Evolutionary conservation across 805 yeast genomes (phyloP).

Genomic region (Metschnikowia cerradonensis): DNA sequence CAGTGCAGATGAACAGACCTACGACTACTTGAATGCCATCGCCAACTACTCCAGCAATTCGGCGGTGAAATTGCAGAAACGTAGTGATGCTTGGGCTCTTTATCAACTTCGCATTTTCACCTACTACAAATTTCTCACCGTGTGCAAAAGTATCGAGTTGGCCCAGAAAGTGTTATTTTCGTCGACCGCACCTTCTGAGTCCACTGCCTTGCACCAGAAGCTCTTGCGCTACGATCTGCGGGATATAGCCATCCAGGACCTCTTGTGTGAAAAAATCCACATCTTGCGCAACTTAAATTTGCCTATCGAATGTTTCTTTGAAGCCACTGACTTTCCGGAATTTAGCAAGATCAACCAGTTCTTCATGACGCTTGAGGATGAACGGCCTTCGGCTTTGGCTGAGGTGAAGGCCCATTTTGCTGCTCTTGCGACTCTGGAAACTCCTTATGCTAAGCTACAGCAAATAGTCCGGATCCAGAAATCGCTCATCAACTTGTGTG

Average conservation of each 20-base stretch:
- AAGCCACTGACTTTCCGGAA: slow-evolving; percentile 15
- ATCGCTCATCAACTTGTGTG: slow-evolving; percentile 19
- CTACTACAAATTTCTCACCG: slow-evolving; percentile 36
- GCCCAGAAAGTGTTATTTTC: slow-evolving; percentile 31
- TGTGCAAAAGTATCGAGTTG: slow-evolving; percentile 29
- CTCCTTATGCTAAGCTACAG: slow-evolving; percentile 33
- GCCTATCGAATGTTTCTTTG: slow-evolving; percentile 30
- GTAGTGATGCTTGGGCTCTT: slow-evolving; percentile 36
- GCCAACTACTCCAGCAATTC: slow-evolving; percentile 34
- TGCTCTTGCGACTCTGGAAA: slow-evolving; percentile 19
- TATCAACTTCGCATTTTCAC: slow-evolving; percentile 39
- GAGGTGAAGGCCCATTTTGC: slow-evolving; percentile 18
- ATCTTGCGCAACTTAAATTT: slow-evolving; percentile 24
- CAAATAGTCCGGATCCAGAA: slow-evolving; percentile 32
- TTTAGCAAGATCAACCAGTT: slow-evolving; percentile 9
- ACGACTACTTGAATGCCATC: slow-evolving; percentile 40
- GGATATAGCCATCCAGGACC: slow-evolving; percentile 35
- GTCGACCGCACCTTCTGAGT: slow-evolving; percentile 25
- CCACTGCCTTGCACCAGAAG: slow-evolving; percentile 33
- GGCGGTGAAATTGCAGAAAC: slow-evolving; percentile 32
- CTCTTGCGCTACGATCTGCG: slow-evolving; percentile 36
- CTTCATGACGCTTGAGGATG: slow-evolving; percentile 10
- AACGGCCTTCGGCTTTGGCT: slow-evolving; percentile 14
- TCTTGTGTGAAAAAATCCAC: slow-evolving; percentile 31
- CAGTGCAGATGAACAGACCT: slow-evolving; percentile 25